phyloP scores from a whole-genome alignment of 306 rosid genomes.

The Pyrus bretschneideri region DNA sequence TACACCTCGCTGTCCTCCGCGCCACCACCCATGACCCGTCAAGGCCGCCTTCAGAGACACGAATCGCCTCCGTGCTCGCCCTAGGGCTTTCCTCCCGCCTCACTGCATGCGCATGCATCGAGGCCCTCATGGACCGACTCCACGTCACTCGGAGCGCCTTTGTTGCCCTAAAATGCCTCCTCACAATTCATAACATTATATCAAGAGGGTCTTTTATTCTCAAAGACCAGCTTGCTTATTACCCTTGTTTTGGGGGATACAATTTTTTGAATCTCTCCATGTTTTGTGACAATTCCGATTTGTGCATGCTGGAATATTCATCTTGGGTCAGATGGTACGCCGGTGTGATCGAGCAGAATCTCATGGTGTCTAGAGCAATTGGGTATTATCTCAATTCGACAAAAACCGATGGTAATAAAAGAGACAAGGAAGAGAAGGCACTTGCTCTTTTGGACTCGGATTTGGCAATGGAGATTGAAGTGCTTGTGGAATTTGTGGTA shows the following conservation, averaged over 20 bases:
- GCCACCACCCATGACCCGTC: slow-evolving; percentile 66
- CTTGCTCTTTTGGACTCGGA: slow-evolving; percentile 24
- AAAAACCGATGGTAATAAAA: background rate
- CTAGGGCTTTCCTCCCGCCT: slow-evolving; percentile 22
- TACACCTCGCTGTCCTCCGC: slow-evolving; percentile 47
- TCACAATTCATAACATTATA: slow-evolving; percentile 49
- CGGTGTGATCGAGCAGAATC: slow-evolving; percentile 39
- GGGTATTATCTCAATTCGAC: slow-evolving; percentile 26
- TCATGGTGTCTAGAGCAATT: slow-evolving; percentile 33
- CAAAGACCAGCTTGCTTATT: slow-evolving; percentile 40
- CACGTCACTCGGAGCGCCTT: slow-evolving; percentile 50
- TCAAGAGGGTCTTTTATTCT: slow-evolving; percentile 45
- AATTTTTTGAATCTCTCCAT: slow-evolving; percentile 59
- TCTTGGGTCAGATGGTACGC: slow-evolving; percentile 90
- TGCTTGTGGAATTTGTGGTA: slow-evolving; percentile 44
- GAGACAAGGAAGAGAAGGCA: slow-evolving; percentile 8
- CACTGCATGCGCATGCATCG: slow-evolving; percentile 42
- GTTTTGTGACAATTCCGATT: slow-evolving; percentile 54
- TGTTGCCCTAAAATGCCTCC: slow-evolving; percentile 77
- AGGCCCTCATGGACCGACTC: slow-evolving; percentile 66
- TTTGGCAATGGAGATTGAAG: slow-evolving; percentile 34
- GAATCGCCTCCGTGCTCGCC: slow-evolving; percentile 43
- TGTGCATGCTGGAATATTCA: slow-evolving; percentile 33
- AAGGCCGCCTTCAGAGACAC: slow-evolving; percentile 39
- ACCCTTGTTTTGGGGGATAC: slow-evolving; percentile 57